Base-by-base conservation (phyloP, 2,329 filamentous ascomycete species). In the Beauveria scarabaeidicola region DNA sequence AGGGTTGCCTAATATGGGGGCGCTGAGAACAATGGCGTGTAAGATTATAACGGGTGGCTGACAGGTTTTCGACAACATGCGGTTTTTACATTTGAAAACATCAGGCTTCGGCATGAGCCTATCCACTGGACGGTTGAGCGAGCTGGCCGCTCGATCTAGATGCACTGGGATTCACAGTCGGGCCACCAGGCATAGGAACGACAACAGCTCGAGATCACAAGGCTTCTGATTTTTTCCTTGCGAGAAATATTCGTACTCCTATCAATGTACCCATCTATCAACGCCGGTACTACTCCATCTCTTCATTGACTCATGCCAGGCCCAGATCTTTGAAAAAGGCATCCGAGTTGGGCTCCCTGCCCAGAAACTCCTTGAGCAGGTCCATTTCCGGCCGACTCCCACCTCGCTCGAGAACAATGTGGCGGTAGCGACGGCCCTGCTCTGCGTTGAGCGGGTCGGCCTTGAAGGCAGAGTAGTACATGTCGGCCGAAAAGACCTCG, bases 391-490 rank as follows among this genome's bases (percentile, higher is more conserved):
- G 89, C 70, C 87, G 86, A 66, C 83, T 86, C 1, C 90, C 90
- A 43, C 90, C 90, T 64, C 83, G 84, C 75, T 92, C 87, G 5
- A 94, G 77, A 23, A 94, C 89, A 0, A 84, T 89, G 72, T 91
- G 86, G 57, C 90, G 81, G 74, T 93, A 94, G 60, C 89, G 76
- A 15, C 89, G 80, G 1, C 90, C 90, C 69, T 91, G 84, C 64
- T 81, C 82, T 32, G 79, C 80, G 70, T 91, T 83, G 89, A 93
- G 91, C 0, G 90, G 90, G 69, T 92, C 80, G 65, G 82, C 78
- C 76, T 87, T 86, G 76, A 94, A 94, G 51, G 89, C 86, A 0
- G 81, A 82, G 74, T 90, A 85, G 78, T 93, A 95, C 89, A 95
- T 93, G 73, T 95, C 90, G 27, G 87, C 82, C 25, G 86, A 89